phyloP scores from a whole-genome alignment of 2,329 filamentous ascomycete genomes.

The Phialophora verrucosa region DNA sequence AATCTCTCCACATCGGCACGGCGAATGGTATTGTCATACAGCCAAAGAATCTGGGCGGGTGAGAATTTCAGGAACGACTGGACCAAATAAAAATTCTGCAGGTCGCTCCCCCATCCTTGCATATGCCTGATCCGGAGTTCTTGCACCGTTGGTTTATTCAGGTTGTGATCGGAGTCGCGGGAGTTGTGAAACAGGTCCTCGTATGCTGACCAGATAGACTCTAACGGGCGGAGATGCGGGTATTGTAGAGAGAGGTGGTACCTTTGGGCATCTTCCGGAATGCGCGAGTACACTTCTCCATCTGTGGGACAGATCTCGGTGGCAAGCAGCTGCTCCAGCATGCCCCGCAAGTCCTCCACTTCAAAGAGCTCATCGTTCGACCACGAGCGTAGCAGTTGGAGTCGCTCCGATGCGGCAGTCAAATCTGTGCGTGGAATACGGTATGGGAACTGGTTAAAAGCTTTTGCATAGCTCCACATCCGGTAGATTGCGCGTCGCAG shows the following conservation, averaged over 20 bases:
- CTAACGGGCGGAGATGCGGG: conserved; percentile 3
- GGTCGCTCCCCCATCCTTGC: conserved; percentile 70
- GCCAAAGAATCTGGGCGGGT: conserved; percentile 63
- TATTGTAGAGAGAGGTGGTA: conserved; percentile 14
- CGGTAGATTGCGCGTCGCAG: conserved; percentile 65
- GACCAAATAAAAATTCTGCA: conserved; percentile 67
- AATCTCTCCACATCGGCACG: conserved; percentile 65
- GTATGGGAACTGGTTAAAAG: conserved; percentile 61
- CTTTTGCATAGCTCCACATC: conserved; percentile 64
- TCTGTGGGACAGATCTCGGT: conserved; percentile 67
- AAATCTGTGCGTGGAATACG: conserved; percentile 57
- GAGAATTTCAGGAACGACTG: conserved; percentile 70
- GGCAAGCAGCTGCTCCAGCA: conserved; percentile 63
- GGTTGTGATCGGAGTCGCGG: conserved; percentile 14
- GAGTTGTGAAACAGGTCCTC: conserved; percentile 35
- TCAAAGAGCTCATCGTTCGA: conserved; percentile 60
- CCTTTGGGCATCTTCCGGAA: conserved; percentile 23
- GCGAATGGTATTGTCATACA: conserved; percentile 61
- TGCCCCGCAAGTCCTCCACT: conserved; percentile 62
- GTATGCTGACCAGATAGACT: conserved; percentile 6
- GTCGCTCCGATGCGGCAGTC: conserved; percentile 57
- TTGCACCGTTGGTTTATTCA: conserved; percentile 44
- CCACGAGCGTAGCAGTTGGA: conserved; percentile 65
- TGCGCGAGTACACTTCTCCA: conserved; percentile 48
- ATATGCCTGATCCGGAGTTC: conserved; percentile 51